Evolutionary conservation across 192 early-diverging fungal species (phyloP).

Genomic region (Lobosporangium transversale): DNA sequence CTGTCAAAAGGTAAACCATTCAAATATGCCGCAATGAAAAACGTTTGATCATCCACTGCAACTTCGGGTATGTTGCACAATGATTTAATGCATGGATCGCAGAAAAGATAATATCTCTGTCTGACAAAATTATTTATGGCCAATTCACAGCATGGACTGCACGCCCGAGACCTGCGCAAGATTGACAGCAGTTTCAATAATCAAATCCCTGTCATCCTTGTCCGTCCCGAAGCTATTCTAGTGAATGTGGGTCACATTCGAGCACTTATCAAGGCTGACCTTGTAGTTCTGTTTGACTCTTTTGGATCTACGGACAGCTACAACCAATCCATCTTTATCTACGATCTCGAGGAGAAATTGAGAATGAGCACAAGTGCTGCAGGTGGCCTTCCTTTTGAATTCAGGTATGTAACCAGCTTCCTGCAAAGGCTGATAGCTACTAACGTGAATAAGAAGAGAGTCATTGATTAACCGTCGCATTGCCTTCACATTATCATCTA

Average conservation of each 20-base stretch:
- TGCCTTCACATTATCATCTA: not conserved
- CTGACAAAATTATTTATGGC: not conserved
- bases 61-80: not conserved
- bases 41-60: slow-evolving; percentile 2
- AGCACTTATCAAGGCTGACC: slow-evolving; percentile 83
- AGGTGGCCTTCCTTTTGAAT: slow-evolving; percentile 62
- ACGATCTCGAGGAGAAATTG: slow-evolving; percentile 82
- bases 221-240: slow-evolving; percentile 82
- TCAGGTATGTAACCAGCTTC: slow-evolving; percentile 54
- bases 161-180: slow-evolving; percentile 89
- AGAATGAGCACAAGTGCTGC: slow-evolving; percentile 57
- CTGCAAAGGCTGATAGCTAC: too few species aligned
- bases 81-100: not conserved
- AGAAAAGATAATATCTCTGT: too few species aligned
- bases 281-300: slow-evolving; percentile 80
- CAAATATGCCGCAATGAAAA: too few species aligned
- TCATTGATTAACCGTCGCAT: not conserved
- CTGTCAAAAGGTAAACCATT: slow-evolving; percentile 67
- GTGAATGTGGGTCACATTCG: slow-evolving; percentile 85
- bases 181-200: slow-evolving; percentile 80
- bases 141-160: slow-evolving; percentile 68
- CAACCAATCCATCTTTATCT: slow-evolving; percentile 78
- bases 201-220: slow-evolving; percentile 83
- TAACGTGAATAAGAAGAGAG: not conserved
- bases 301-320: slow-evolving; percentile 73